Evolutionary conservation across 2,329 filamentous ascomycete species (phyloP).

Genomic region (Zymoseptoria tritici): DNA sequence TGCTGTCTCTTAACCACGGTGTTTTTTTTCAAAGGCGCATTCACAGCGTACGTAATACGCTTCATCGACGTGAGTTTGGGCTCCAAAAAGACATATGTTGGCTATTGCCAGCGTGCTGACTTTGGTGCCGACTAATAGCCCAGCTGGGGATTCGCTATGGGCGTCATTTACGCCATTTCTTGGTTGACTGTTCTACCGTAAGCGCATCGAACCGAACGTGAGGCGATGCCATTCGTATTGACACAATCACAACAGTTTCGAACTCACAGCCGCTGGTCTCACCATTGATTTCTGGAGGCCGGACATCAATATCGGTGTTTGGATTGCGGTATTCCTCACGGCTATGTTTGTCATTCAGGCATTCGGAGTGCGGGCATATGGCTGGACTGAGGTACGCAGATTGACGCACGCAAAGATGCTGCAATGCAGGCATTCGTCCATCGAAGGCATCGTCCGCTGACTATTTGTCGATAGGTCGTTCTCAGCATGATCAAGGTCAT

Average conservation of each 20-base stretch:
- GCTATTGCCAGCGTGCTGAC: constrained; percentile 10
- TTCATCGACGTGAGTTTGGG: constrained; percentile 32
- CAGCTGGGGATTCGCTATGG: background rate
- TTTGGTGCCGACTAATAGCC: background rate
- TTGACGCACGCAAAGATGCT: background rate
- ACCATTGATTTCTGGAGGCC: constrained; percentile 27
- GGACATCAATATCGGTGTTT: constrained; percentile 26
- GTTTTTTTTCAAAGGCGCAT: too few species aligned
- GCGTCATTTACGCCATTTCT: constrained; percentile 26
- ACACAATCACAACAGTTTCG: constrained; percentile 8
- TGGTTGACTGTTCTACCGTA: constrained; percentile 26
- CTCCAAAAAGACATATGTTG: constrained; percentile 9
- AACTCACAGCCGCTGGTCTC: constrained; percentile 27
- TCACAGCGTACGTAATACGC: constrained; percentile 29
- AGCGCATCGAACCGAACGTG: too few species aligned
- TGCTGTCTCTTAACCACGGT: too few species aligned
- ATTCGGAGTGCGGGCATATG: constrained; percentile 31
- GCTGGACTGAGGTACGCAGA: constrained; percentile 13
- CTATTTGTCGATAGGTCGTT: constrained; percentile 16
- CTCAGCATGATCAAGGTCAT: constrained; percentile 28
- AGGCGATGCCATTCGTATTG: too few species aligned
- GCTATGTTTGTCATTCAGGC: constrained; percentile 25
- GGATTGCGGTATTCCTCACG: constrained; percentile 27
- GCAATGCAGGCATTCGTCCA: background rate
- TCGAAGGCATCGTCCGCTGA: background rate